Evolutionary conservation across 257 asterid genomes (phyloP).

Genomic region (Solanum corneliomulleri): DNA sequence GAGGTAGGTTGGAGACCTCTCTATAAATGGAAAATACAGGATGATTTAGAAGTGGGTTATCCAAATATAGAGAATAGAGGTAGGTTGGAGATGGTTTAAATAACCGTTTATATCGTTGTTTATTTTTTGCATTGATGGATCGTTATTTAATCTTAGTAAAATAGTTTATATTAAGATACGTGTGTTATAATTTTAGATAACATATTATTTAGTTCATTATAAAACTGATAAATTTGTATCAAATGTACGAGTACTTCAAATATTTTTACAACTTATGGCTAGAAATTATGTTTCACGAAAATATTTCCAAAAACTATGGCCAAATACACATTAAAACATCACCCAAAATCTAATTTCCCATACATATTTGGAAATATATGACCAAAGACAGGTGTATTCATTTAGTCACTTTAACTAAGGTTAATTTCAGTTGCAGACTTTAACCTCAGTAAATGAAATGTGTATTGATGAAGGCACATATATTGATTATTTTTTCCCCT

Average conservation of each 20-base stretch:
- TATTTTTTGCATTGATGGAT: background rate
- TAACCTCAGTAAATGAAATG: background rate
- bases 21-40: too few relatives aligned
- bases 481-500: background rate
- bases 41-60: too few relatives aligned
- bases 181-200: background rate
- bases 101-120: background rate
- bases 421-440: background rate
- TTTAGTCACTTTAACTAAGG: background rate
- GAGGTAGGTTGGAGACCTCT: too few relatives aligned
- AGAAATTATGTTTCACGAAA: background rate
- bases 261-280: too few relatives aligned
- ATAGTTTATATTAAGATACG: too few relatives aligned
- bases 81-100: too few relatives aligned
- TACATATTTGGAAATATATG: background rate
- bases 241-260: background rate
- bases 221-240: background rate
- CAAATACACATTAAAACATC: background rate
- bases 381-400: background rate
- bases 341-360: background rate
- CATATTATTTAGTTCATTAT: background rate
- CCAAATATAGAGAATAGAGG: too few relatives aligned
- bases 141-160: too few relatives aligned
- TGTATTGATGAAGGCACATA: background rate
- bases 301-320: background rate